Conservation (phyloP, 495 filamentous ascomycete species). For the Usnea hakonensis region DNA sequence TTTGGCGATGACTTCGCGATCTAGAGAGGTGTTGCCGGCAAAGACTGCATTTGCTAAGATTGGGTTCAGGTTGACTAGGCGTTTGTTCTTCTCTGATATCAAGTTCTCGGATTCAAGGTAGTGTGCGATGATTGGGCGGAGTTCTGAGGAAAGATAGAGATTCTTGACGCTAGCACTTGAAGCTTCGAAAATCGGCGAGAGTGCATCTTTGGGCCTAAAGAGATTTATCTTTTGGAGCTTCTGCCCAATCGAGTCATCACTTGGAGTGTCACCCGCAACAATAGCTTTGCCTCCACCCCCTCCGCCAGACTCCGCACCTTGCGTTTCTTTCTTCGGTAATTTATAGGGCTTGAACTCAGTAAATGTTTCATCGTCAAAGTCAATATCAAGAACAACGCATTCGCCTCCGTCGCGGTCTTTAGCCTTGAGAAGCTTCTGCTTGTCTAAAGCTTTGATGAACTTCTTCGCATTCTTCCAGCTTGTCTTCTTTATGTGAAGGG, state of each 20-base stretch:
- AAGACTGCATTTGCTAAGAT: constrained; percentile 57
- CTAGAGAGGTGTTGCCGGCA: constrained; percentile 37
- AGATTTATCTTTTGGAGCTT: constrained; percentile 47
- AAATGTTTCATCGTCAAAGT: constrained; percentile 51
- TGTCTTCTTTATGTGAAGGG: constrained; percentile 64
- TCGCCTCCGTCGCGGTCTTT: constrained; percentile 63
- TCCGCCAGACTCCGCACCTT: constrained; percentile 30
- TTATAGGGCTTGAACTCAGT: constrained; percentile 55
- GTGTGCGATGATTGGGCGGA: constrained; percentile 43
- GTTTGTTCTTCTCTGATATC: constrained; percentile 49
- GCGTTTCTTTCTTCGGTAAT: constrained; percentile 48
- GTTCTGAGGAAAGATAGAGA: constrained; percentile 42
- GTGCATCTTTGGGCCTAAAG: constrained; percentile 49
- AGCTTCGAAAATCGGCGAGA: constrained; percentile 49
- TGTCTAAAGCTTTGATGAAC: constrained; percentile 65
- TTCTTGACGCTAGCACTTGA: constrained; percentile 29
- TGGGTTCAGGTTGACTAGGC: constrained; percentile 56
- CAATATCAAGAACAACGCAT: constrained; percentile 57
- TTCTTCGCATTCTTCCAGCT: constrained; percentile 69
- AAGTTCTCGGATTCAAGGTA: constrained; percentile 46
- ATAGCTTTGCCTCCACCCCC: constrained; percentile 37
- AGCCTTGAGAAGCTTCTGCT: constrained; percentile 51
- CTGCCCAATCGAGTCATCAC: constrained; percentile 49
- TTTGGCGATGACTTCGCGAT: constrained; percentile 51
- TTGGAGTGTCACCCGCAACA: constrained; percentile 28